phyloP scores from a whole-genome alignment of 208 protist species.

The Crithidia bombi region DNA sequence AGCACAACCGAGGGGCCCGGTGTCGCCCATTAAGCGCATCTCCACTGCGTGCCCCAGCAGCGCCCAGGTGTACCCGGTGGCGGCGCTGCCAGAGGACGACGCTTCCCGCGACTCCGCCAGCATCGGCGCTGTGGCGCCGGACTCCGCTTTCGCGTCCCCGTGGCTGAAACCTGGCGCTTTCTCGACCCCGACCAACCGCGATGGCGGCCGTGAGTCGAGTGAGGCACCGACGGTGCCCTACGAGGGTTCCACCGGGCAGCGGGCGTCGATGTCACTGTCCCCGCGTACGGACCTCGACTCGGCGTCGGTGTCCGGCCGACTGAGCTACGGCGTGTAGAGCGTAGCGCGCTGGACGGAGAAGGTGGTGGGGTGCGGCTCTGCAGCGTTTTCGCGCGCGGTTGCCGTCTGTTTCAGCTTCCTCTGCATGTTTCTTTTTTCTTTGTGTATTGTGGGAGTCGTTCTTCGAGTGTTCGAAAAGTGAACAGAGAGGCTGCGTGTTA shows the following conservation, averaged over 20 bases:
- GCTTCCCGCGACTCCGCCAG: constrained; percentile 1
- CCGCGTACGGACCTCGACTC: constrained; percentile 33
- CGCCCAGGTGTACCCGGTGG: constrained; percentile 19
- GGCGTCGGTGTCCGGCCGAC: constrained; percentile 24
- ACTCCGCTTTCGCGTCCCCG: constrained; percentile 23
- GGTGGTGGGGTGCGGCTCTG: no score
- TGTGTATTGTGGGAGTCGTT: neutral
- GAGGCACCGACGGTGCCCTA: constrained; percentile 40
- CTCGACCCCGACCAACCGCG: constrained; percentile 36
- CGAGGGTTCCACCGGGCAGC: constrained; percentile 33
- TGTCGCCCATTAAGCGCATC: constrained; percentile 38
- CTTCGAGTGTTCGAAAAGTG: neutral
- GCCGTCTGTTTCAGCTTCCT: no score
- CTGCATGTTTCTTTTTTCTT: neutral
- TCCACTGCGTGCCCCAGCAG: constrained; percentile 31
- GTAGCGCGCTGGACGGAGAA: no score
- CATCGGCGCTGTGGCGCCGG: neutral
- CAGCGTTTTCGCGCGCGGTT: no score
- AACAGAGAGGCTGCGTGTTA: neutral
- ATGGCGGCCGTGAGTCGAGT: constrained; percentile 31
- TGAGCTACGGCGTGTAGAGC: constrained; percentile 26
- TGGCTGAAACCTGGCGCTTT: constrained; percentile 28
- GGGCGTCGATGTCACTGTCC: constrained; percentile 28
- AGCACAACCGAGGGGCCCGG: constrained; percentile 11
- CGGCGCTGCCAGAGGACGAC: constrained; percentile 13